These are phyloP conservation scores for Shiraia sp. DNA, from an alignment of 2,329 filamentous ascomycete genomes.

Conservation along the genomic window DNA sequence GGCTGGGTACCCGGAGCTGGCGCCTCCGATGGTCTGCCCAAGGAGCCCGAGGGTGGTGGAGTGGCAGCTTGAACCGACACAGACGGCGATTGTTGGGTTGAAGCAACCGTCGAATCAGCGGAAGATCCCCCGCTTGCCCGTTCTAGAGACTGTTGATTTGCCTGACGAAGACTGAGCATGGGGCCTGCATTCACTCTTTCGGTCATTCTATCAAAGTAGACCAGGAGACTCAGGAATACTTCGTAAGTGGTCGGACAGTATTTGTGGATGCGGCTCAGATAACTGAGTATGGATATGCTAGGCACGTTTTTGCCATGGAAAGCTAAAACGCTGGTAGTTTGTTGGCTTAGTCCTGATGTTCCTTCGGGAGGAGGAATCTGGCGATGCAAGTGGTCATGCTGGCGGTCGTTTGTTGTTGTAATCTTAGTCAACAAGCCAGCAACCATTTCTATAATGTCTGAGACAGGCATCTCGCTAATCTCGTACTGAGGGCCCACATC, in stretches of 20 bases:
- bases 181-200: constrained; percentile 87
- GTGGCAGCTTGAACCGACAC: constrained; percentile 50
- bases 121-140: constrained; percentile 35
- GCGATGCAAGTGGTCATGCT: constrained; percentile 88
- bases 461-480: constrained; percentile 96
- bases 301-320: constrained; percentile 99
- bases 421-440: constrained; percentile 95
- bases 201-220: constrained; percentile 99
- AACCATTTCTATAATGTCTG: constrained; percentile 98
- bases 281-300: constrained; percentile 94
- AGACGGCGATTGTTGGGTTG: constrained; percentile 24
- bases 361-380: constrained; percentile 66
- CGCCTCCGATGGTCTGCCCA: constrained; percentile 46
- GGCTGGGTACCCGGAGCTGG: constrained; percentile 33
- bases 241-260: constrained; percentile 99
- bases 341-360: constrained; percentile 61
- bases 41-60: constrained; percentile 54
- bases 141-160: constrained; percentile 54
- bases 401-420: constrained; percentile 91
- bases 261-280: constrained; percentile 94
- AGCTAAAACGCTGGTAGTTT: constrained; percentile 78
- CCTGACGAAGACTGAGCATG: constrained; percentile 63
- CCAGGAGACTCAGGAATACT: constrained; percentile 90
- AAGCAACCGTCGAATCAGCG: constrained; percentile 33
- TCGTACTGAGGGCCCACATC: constrained; percentile 73